Percentiles rank a stretch among this genome's conserved stretches.
Conservation (phyloP, 2,329 filamentous ascomycete genomes). For the Colletotrichum kahawae region DNA sequence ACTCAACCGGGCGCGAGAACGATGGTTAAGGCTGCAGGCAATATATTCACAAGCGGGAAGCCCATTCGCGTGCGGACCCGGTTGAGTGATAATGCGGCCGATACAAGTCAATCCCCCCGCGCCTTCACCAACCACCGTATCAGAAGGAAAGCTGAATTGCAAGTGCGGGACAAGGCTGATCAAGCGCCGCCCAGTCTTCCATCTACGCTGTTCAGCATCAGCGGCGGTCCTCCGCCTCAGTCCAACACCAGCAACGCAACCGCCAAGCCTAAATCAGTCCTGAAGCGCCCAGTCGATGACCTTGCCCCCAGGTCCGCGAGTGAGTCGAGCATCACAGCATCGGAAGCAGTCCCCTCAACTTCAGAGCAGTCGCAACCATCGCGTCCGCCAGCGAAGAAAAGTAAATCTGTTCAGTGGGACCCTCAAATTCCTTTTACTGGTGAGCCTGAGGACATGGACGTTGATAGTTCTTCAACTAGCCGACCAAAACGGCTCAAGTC, state of each 20-base stretch:
- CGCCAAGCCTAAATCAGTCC: not conserved
- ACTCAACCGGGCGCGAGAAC: not conserved
- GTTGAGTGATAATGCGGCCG: conserved; percentile 43
- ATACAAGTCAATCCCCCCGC: conserved; percentile 45
- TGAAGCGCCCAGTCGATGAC: not conserved
- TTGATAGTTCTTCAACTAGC: conserved; percentile 6
- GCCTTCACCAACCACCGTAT: conserved; percentile 43
- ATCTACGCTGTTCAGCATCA: conserved; percentile 33
- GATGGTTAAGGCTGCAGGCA: conserved; percentile 27
- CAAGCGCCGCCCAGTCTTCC: conserved; percentile 31
- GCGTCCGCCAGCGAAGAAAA: conserved; percentile 22
- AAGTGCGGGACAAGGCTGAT: conserved; percentile 49
- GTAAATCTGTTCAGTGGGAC: conserved; percentile 32
- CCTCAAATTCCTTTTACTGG: conserved; percentile 31
- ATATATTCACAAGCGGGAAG: conserved; percentile 53
- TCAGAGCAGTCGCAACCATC: not conserved
- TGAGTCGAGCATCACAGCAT: not conserved
- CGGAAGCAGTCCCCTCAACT: not conserved
- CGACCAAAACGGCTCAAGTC: conserved; percentile 5
- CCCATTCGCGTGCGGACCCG: conserved; percentile 37
- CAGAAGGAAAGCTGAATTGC: conserved; percentile 45
- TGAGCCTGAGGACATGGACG: conserved; percentile 24
- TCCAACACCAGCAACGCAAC: not conserved
- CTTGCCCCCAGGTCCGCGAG: not conserved
- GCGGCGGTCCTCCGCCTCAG: conserved; percentile 17